Evolutionary conservation across 2,329 filamentous ascomycete genomes (phyloP).

Genomic region (Ophiosphaerella korrae): DNA sequence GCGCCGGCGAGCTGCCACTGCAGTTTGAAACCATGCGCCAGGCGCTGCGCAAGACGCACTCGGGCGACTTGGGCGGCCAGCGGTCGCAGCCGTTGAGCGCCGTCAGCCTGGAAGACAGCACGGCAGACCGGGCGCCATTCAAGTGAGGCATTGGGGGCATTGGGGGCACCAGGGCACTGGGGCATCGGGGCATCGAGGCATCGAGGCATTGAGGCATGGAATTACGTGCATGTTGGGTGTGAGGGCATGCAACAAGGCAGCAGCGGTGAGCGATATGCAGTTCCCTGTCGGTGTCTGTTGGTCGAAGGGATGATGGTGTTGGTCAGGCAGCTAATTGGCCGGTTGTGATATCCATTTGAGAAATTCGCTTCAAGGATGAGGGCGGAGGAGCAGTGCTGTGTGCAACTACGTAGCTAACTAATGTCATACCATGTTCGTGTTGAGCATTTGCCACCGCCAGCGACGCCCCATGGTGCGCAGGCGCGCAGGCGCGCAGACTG

Average conservation of each 20-base stretch:
- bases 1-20: constrained; percentile 75
- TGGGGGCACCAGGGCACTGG: too few relatives aligned
- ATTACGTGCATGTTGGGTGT: neutral
- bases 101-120: constrained; percentile 44
- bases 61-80: constrained; percentile 69
- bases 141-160: constrained; percentile 22
- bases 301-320: constrained; percentile 1
- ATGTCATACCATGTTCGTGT: neutral
- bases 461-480: neutral
- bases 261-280: constrained; percentile 2
- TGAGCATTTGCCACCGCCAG: constrained; percentile 2
- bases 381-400: too few relatives aligned
- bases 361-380: constrained; percentile 10
- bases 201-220: neutral
- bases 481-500: neutral
- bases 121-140: constrained; percentile 39
- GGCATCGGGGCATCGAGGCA: too few relatives aligned
- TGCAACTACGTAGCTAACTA: too few relatives aligned
- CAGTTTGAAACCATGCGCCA: constrained; percentile 95
- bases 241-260: too few relatives aligned
- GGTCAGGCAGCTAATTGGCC: constrained; percentile 13
- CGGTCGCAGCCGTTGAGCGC: constrained; percentile 48
- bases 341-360: constrained; percentile 34
- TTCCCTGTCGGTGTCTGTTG: constrained; percentile 1
- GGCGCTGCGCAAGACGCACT: constrained; percentile 82